Evolutionary conservation across 2,329 filamentous ascomycete genomes (phyloP).

Genomic region (Ceratocystiopsis brevicomis): DNA sequence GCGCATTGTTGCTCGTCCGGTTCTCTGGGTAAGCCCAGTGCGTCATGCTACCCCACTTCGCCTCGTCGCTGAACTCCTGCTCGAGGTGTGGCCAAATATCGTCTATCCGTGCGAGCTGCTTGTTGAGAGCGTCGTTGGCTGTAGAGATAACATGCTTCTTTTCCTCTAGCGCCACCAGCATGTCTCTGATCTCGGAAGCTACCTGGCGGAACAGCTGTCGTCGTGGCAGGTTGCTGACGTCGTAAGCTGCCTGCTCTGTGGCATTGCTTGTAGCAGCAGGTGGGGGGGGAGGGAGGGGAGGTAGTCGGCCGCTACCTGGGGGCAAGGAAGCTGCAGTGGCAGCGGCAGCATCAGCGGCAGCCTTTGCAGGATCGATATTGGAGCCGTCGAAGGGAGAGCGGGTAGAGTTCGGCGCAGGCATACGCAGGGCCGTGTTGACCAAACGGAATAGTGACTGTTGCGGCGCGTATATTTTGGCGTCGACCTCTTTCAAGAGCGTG

Average conservation of each 20-base stretch:
- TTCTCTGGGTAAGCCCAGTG: constrained; percentile 95
- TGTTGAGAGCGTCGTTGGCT: constrained; percentile 73
- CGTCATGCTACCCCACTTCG: constrained; percentile 72
- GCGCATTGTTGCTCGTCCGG: constrained; percentile 40
- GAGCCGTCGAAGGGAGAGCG: constrained; percentile 24
- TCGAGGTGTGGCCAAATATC: constrained; percentile 75
- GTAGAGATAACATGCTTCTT: constrained; percentile 94
- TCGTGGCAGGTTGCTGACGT: constrained; percentile 40
- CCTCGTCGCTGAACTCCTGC: constrained; percentile 80
- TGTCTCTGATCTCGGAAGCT: constrained; percentile 58
- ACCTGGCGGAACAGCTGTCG: constrained; percentile 63
- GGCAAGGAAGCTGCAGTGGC: too few relatives aligned
- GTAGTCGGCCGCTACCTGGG: constrained; percentile 15
- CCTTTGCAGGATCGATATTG: too few relatives aligned
- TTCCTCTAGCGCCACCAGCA: constrained; percentile 83
- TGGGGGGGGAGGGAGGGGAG: background rate
- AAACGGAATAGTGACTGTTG: constrained; percentile 67
- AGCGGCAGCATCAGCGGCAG: too few relatives aligned
- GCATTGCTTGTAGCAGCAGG: background rate
- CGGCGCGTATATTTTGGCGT: constrained; percentile 83
- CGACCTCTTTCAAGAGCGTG: constrained; percentile 88
- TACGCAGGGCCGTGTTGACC: constrained; percentile 43
- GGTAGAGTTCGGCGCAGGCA: constrained; percentile 25
- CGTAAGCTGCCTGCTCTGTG: constrained; percentile 19
- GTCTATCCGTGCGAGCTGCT: constrained; percentile 69